Evolutionary conservation across 2,329 filamentous ascomycete species (phyloP).

Genomic region (Neonectria ditissima): DNA sequence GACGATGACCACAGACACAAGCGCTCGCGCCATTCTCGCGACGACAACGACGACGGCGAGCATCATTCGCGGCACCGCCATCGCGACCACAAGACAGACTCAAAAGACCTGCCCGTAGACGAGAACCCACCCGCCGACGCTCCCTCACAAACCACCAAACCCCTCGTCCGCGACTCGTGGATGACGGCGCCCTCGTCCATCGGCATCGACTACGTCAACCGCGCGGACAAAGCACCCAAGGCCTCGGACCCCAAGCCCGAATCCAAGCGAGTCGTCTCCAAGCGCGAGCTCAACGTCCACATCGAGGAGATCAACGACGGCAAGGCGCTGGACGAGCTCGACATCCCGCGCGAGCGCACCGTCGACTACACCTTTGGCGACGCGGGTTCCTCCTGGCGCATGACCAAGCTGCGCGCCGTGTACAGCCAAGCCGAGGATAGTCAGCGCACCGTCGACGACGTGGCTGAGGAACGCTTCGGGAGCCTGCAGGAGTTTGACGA

Average conservation of each 20-base stretch:
- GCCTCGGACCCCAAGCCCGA: slow-evolving; percentile 65
- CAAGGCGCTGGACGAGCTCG: slow-evolving; percentile 45
- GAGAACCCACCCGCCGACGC: slow-evolving; percentile 53
- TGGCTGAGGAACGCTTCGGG: slow-evolving; percentile 86
- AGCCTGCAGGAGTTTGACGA: slow-evolving; percentile 88
- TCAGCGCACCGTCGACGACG: slow-evolving; percentile 79
- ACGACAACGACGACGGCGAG: slow-evolving; percentile 59
- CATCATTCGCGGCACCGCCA: slow-evolving; percentile 55
- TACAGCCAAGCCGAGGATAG: slow-evolving; percentile 83
- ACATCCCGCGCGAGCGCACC: slow-evolving; percentile 61
- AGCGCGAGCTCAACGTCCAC: slow-evolving; percentile 80
- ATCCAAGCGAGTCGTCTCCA: slow-evolving; percentile 78
- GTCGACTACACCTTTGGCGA: slow-evolving; percentile 91
- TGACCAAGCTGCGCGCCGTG: slow-evolving; percentile 92
- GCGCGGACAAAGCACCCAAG: slow-evolving; percentile 66
- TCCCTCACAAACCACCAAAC: slow-evolving; percentile 41
- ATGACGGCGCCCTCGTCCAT: slow-evolving; percentile 90
- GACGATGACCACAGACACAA: slow-evolving; percentile 71
- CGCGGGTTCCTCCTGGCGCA: slow-evolving; percentile 90
- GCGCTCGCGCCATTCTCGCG: slow-evolving; percentile 64
- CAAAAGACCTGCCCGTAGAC: slow-evolving; percentile 63
- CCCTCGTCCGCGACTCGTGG: slow-evolving; percentile 84
- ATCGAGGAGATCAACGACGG: slow-evolving; percentile 71
- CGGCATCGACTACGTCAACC: slow-evolving; percentile 85
- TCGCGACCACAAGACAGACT: slow-evolving; percentile 56